Conservation (phyloP, 2,329 filamentous ascomycete genomes). For the Rhynchosporium graminicola region DNA sequence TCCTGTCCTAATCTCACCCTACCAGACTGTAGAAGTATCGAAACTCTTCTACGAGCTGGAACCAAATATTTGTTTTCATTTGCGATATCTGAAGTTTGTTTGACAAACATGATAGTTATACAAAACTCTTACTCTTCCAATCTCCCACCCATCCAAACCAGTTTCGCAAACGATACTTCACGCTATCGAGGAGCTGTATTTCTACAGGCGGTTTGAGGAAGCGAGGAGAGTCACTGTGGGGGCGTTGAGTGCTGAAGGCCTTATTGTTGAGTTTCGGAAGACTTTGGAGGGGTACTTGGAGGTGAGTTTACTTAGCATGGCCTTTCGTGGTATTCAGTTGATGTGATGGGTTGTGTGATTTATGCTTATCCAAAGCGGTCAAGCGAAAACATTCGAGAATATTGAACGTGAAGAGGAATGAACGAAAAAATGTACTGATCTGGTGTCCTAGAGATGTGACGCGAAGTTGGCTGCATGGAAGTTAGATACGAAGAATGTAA, state of each 20-base stretch:
- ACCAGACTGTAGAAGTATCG: too few relatives aligned
- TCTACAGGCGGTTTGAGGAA: constrained; percentile 36
- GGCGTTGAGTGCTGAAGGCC: constrained; percentile 29
- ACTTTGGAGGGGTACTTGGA: constrained; percentile 31
- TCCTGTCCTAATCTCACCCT: not conserved
- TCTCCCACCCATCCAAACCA: constrained; percentile 37
- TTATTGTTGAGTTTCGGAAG: constrained; percentile 32
- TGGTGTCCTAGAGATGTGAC: not conserved
- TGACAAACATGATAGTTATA: constrained; percentile 29
- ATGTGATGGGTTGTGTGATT: not conserved
- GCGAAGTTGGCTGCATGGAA: not conserved
- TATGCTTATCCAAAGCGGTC: not conserved
- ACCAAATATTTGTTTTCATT: too few relatives aligned
- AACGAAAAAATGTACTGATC: not conserved
- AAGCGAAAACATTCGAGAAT: not conserved
- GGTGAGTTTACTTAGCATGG: not conserved
- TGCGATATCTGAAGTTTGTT: not conserved
- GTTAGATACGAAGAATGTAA: not conserved
- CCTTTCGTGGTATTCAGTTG: not conserved
- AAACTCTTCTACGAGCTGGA: too few relatives aligned
- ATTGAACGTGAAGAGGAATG: not conserved
- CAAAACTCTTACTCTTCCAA: constrained; percentile 33
- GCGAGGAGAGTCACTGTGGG: constrained; percentile 27
- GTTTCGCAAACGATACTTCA: constrained; percentile 38
- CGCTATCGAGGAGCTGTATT: constrained; percentile 41